These are phyloP conservation scores for Apiospora koreana DNA, from an alignment of 2,329 filamentous ascomycete genomes.

Conservation along the genomic window DNA sequence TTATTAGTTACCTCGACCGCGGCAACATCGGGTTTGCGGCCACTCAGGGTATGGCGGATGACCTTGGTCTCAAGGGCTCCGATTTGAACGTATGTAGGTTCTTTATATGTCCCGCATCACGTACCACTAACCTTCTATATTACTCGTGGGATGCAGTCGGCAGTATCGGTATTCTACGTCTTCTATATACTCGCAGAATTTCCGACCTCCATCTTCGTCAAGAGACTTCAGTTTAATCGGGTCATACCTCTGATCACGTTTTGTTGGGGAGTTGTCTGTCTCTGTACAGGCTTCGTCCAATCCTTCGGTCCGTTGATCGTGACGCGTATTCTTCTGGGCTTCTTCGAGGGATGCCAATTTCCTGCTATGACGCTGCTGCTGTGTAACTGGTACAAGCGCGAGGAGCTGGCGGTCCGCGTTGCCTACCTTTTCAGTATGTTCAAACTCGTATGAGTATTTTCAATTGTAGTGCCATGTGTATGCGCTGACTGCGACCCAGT, in stretches of 20 bases:
- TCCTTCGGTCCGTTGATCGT: conserved; percentile 45
- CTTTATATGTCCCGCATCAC: not conserved
- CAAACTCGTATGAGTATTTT: not conserved
- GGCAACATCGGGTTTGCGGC: conserved; percentile 22
- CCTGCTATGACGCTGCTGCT: conserved; percentile 41
- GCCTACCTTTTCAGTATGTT: conserved; percentile 41
- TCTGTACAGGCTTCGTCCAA: conserved; percentile 44
- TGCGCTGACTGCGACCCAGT: conserved; percentile 31
- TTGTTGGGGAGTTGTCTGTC: conserved; percentile 48
- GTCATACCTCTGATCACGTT: conserved; percentile 53
- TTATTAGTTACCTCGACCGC: conserved; percentile 20
- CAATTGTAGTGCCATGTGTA: not conserved
- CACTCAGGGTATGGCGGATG: conserved; percentile 20
- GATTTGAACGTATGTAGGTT: conserved; percentile 14
- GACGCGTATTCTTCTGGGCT: conserved; percentile 48
- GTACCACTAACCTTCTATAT: not conserved
- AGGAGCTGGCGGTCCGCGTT: conserved; percentile 47
- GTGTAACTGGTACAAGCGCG: conserved; percentile 54
- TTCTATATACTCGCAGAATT: conserved; percentile 28
- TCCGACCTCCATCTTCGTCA: conserved; percentile 37
- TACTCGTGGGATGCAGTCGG: not conserved
- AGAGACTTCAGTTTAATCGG: conserved; percentile 46
- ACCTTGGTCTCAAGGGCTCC: conserved; percentile 17
- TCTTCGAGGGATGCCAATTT: conserved; percentile 42
- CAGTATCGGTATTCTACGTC: conserved; percentile 22